phyloP scores from a whole-genome alignment of 169 alveolate genomes.

The Babesia divergens region DNA sequence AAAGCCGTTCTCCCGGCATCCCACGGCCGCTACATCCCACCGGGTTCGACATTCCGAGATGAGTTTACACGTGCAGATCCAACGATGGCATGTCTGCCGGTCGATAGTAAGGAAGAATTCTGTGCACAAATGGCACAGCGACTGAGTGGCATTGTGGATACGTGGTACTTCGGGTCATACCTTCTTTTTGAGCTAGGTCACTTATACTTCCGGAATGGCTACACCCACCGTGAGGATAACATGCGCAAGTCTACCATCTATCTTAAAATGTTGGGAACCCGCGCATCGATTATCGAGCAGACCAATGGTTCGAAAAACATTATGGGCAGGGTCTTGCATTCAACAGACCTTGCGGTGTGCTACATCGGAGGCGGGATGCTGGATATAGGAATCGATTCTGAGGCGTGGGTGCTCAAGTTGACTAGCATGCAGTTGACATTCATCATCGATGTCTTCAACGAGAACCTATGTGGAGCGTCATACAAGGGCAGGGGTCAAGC shows the following conservation, averaged over 20 bases:
- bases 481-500: slow-evolving; percentile 8
- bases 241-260: slow-evolving; percentile 22
- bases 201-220: slow-evolving; percentile 66
- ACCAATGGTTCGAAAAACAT: slow-evolving; percentile 32
- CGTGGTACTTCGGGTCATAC: slow-evolving; percentile 63
- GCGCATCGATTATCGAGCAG: slow-evolving; percentile 55
- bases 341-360: slow-evolving; percentile 59
- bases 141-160: slow-evolving; percentile 48
- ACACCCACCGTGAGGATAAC: slow-evolving; percentile 40
- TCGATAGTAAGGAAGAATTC: not conserved
- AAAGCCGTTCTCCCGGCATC: slow-evolving; percentile 56
- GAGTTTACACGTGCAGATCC: not conserved
- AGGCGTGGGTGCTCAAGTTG: slow-evolving; percentile 52
- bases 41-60: slow-evolving; percentile 13
- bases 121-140: slow-evolving; percentile 10
- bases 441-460: slow-evolving; percentile 55
- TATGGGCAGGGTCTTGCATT: slow-evolving; percentile 41
- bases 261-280: slow-evolving; percentile 60
- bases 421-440: slow-evolving; percentile 45
- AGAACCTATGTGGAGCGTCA: slow-evolving; percentile 46
- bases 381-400: slow-evolving; percentile 58
- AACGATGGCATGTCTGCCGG: not conserved
- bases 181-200: slow-evolving; percentile 68
- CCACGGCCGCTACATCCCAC: not conserved
- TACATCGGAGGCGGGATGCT: slow-evolving; percentile 58